Conservation (phyloP, 805 yeast species). For the Kluyveromyces wickerhamii region DNA sequence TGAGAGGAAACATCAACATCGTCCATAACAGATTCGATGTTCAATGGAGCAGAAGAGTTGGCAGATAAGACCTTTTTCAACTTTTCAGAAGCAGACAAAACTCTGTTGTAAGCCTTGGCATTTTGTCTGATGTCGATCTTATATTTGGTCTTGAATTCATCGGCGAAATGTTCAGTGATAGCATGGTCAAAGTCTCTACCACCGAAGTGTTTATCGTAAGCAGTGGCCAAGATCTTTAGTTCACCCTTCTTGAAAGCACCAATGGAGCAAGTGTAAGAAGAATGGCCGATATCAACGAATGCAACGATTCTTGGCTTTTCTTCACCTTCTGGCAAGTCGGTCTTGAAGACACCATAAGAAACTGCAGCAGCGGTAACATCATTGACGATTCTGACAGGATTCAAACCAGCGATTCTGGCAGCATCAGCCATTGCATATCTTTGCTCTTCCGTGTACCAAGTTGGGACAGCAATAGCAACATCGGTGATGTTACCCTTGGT, state of each 20-base stretch:
- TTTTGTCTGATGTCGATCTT: constrained; percentile 87
- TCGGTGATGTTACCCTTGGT: constrained; percentile 72
- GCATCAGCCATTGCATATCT: constrained; percentile 96
- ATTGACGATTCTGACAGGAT: constrained; percentile 96
- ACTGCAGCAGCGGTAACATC: constrained; percentile 99
- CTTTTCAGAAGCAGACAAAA: constrained; percentile 83
- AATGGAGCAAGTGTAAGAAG: constrained; percentile 83
- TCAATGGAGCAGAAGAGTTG: constrained; percentile 88
- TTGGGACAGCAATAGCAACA: constrained; percentile 91
- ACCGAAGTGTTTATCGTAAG: constrained; percentile 94
- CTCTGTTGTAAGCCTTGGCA: constrained; percentile 93
- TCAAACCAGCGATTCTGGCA: constrained; percentile 89
- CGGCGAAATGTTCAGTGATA: constrained; percentile 90
- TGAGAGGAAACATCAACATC: constrained; percentile 92
- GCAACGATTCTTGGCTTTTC: constrained; percentile 86
- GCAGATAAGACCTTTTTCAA: constrained; percentile 96
- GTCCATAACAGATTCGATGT: constrained; percentile 93
- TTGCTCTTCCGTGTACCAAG: constrained; percentile 94
- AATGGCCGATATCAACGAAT: constrained; percentile 94
- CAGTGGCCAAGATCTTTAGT: constrained; percentile 84
- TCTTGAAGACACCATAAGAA: constrained; percentile 97
- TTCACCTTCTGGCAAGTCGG: constrained; percentile 76
- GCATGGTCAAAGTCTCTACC: constrained; percentile 96
- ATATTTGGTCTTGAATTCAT: constrained; percentile 83
- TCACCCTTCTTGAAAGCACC: constrained; percentile 95